Evolutionary conservation across 768 basidiomycete genomes (phyloP), one percentile per base, ranked within the genome.

Genomic region (Russula compacta): DNA sequence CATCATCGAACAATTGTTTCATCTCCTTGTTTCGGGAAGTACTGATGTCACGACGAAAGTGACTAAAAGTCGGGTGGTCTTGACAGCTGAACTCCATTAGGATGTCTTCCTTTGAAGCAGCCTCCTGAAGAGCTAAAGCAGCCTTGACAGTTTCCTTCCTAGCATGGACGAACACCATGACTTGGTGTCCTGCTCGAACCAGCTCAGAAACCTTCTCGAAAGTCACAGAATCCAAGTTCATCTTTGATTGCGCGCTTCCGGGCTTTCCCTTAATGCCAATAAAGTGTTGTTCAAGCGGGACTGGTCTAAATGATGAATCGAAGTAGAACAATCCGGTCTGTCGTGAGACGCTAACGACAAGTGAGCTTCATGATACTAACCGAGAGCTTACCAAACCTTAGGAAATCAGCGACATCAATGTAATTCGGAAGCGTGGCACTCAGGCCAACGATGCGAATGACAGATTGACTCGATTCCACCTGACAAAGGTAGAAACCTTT

Each of bases 111-210:
- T 77, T 70, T 4, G 81, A 64, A 4, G 92, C 85, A 59, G 86
- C 78, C 63, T 98, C 97, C 59, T 84, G 83, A 29, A 99, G 78
- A 10, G 80, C 82, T 68, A 84, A 76, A 0, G 95, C 95, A 0
- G 90, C 83, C 70, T 95, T 97, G 55, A 98, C 97, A 0, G 97
- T 99, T 70, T 98, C 97, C 75, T 97, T 98, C 35, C 97, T 82
- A 14, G 97, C 92, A 72, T 99, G 97, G 9, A 99, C 97, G 69
- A 99, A 99, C 0, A 99, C 95, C 95, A 99, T 98, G 62, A 97
- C 93, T 72, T 98, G 97, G 74, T 99, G 97, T 3, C 95, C 97
- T 67, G 85, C 82, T n/a, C 75, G 79, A 33, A 98, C 90, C 6
- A 98, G 77, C 38, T 89, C 87, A 3, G 87, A 81, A 19, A 98